Conservation (phyloP, 1,284 basidiomycete genomes). For the Marasmius oreades region DNA sequence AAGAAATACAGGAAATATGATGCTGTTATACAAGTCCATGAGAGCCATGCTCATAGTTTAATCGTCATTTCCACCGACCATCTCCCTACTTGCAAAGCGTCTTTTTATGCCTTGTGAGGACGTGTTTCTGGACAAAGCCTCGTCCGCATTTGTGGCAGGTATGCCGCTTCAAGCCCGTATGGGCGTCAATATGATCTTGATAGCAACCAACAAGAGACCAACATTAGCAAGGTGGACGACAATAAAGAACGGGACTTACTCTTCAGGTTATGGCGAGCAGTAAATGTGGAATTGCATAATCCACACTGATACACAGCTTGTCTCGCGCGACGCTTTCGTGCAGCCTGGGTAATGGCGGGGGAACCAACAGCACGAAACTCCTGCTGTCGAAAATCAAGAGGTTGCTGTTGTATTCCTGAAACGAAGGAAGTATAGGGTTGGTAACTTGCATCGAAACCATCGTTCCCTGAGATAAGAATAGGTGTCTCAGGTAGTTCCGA, state of each 20-base stretch:
- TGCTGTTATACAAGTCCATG: too few species aligned
- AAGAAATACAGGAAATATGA: too few species aligned
- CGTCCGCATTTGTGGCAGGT: not conserved
- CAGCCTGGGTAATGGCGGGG: not conserved
- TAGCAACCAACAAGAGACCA: not conserved
- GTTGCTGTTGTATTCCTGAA: not conserved
- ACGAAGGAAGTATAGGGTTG: not conserved
- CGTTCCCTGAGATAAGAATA: too few species aligned
- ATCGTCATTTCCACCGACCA: too few species aligned
- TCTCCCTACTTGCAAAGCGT: not conserved
- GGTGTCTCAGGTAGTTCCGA: too few species aligned
- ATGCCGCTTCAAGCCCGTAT: not conserved
- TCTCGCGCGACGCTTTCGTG: not conserved
- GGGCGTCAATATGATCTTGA: not conserved
- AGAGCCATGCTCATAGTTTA: too few species aligned
- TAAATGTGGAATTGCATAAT: not conserved
- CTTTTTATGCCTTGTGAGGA: not conserved
- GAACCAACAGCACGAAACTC: not conserved
- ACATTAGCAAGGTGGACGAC: not conserved
- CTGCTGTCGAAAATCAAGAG: not conserved
- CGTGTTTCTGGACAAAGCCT: not conserved
- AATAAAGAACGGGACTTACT: not conserved
- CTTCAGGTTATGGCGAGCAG: not conserved
- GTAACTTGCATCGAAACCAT: too few species aligned
- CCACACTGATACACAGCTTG: not conserved